These are phyloP conservation scores for Leishmania guyanensis DNA, from an alignment of 208 protist species.

Conservation along the genomic window DNA sequence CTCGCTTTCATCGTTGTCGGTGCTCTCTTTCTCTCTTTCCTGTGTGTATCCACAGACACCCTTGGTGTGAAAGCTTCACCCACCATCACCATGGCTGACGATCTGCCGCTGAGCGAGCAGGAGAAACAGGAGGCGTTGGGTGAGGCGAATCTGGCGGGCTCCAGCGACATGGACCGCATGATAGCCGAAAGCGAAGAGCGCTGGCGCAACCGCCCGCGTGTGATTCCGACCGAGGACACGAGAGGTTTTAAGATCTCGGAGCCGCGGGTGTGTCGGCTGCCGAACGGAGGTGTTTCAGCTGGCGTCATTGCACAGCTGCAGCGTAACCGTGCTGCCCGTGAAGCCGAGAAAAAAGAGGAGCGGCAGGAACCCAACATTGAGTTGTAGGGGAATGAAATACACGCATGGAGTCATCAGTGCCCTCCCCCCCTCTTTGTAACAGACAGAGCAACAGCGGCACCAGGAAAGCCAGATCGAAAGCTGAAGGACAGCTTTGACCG, in stretches of 20 bases:
- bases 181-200: constrained; percentile 16
- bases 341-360: constrained; percentile 11
- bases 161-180: constrained; percentile 10
- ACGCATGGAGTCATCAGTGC: background rate
- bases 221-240: background rate
- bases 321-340: constrained; percentile 14
- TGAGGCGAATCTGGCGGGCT: constrained; percentile 1
- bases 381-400: background rate
- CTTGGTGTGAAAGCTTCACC: background rate
- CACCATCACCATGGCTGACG: background rate
- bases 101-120: background rate
- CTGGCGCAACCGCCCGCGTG: constrained; percentile 18
- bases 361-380: background rate
- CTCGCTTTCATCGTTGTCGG: background rate
- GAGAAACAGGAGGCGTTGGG: background rate
- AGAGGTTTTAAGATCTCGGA: background rate
- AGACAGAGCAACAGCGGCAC: constrained; percentile 5
- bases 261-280: constrained; percentile 14
- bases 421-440: background rate
- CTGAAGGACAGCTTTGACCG: background rate
- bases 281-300: constrained; percentile 20
- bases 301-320: constrained; percentile 9
- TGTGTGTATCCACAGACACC: background rate
- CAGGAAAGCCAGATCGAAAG: constrained; percentile 2
- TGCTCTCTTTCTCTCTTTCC: background rate